These are phyloP conservation scores for Phytophthora fragariaefolia DNA, from an alignment of 352 stramenopile genomes.

Conservation along the genomic window DNA sequence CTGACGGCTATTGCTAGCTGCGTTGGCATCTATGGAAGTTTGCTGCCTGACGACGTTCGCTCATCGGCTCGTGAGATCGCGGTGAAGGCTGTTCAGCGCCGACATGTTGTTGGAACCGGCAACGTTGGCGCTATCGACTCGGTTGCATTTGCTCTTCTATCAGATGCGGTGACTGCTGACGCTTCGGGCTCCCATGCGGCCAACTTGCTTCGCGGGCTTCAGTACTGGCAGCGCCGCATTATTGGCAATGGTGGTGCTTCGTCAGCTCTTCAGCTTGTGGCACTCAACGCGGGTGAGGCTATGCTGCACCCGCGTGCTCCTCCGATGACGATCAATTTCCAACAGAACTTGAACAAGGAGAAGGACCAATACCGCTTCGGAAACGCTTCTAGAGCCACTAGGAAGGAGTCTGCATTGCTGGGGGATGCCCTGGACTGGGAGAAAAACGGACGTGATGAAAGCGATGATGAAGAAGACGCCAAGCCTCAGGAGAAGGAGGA, in stretches of 20 bases:
- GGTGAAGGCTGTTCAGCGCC: conserved; percentile 46
- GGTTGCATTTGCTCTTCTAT: conserved; percentile 60
- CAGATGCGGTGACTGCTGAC: conserved; percentile 63
- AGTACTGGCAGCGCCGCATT: conserved; percentile 57
- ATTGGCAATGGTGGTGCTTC: conserved; percentile 32
- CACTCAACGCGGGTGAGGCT: conserved; percentile 68
- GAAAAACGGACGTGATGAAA: conserved; percentile 39
- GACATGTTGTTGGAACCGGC: conserved; percentile 26
- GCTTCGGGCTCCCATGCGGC: conserved; percentile 54
- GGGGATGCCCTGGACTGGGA: conserved; percentile 49
- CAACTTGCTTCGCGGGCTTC: conserved; percentile 62
- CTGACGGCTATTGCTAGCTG: conserved; percentile 61
- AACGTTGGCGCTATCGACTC: conserved; percentile 39
- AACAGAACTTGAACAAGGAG: conserved; percentile 34
- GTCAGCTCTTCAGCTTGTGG: conserved; percentile 52
- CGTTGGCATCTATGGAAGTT: conserved; percentile 64
- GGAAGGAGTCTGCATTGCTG: conserved; percentile 16
- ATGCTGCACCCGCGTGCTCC: conserved; percentile 77
- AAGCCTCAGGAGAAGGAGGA: conserved; percentile 20
- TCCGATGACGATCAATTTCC: conserved; percentile 67
- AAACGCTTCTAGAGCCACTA: neutral
- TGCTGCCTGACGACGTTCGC: conserved; percentile 55
- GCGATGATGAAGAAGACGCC: conserved; percentile 28
- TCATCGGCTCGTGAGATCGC: conserved; percentile 52
- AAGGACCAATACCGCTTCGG: conserved; percentile 14